Base-by-base conservation (phyloP, 2,329 filamentous ascomycete genomes). In the Fusarium devonianum region DNA sequence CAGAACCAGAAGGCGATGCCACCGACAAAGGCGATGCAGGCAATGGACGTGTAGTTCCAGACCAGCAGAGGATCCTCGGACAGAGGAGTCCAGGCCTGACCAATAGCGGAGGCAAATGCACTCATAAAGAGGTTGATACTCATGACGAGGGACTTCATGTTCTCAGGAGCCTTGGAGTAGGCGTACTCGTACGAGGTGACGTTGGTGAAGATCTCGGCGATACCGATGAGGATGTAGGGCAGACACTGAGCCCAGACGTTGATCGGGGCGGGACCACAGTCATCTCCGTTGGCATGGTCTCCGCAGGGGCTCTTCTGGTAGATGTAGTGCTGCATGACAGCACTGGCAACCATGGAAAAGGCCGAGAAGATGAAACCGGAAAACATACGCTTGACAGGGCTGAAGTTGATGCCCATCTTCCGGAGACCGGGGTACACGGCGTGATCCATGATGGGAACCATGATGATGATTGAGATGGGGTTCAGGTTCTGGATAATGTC, bases 81-180 rank as follows among this genome's bases (percentile, higher is more conserved):
- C 2, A 90, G 73, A 0, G 81, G 75, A 7, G 82, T 81, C 28
- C 89, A 79, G 1, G 85, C 86, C 73, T 90, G 84, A n/a, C 85
- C 86, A 38, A 92, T 73, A 25, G 88, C 87, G 21, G 85, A 78
- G 1, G 85, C 84, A 59, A 92, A 78, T 48, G 87, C 88, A 21
- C 78, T 85, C 79, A 84, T 90, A 75, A 88, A 86, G 28, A 90
- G 78, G 66, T 85, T 85, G 63, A 91, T 76, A 14, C 83, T 82
- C 70, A 82, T 79, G 62, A 92, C 87, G n/a, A 92, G 78, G 2
- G 85, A 88, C 58, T 87, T 86, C 89, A 92, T 92, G 75, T 90
- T 91, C 65, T 81, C 83, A 18, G 89, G 89, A 0, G 88, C 87
- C 72, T 90, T 90, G 68, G 85, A 86, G 75, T 85, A 92, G 23